Evolutionary conservation across 495 filamentous ascomycete species (phyloP), one percentile per base, ranked within the genome.

Genomic region (Annulohypoxylon stygium): DNA sequence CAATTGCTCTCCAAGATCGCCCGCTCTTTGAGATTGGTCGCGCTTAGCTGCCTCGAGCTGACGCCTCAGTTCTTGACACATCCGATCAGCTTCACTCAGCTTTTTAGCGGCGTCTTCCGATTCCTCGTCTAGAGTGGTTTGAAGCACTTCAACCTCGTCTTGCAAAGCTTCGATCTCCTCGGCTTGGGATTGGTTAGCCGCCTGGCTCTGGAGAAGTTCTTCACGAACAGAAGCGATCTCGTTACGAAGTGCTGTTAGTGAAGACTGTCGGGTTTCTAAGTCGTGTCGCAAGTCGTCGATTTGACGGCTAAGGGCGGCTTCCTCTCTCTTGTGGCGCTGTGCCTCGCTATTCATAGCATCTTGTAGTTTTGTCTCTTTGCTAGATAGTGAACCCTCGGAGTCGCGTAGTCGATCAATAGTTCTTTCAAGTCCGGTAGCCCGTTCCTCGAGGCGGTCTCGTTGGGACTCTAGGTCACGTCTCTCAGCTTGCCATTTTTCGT

Each of bases 71-170:
- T 75, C 78, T 43, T 87, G 84, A 16, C 84, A 84, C 70, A 88
- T 83, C 58, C 85, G 76, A 58, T 85, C 84, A 2, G 82, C 75
- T 20, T 80, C 80, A 59, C 81, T 63, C 30, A 89, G 75, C 55
- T 90, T 88, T 14, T 86, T 80, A 7, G 88, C 89, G 14, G 88
- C 88, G 43, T 87, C 86, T 69, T 91, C 88, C 67, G 86, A 86
- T 77, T 93, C 93, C 68, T 96, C 93, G 68, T 94, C 92, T 48
- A 94, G 79, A 59, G 87, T 91, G 18, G 86, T 85, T 75, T 94
- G 92, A 34, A 95, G 81, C 39, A 95, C 87, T 55, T 94, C 89
- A 10, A 95, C 84, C 76, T 97, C 93, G 69, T 95, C 93, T 76
- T 95, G 92, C 14, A 97, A 77, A n/a, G 85, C 88, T 70, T 92